Evolutionary conservation across 2,329 filamentous ascomycete genomes (phyloP), one percentile per base, ranked within the genome.

Genomic region (Alternaria arborescens): DNA sequence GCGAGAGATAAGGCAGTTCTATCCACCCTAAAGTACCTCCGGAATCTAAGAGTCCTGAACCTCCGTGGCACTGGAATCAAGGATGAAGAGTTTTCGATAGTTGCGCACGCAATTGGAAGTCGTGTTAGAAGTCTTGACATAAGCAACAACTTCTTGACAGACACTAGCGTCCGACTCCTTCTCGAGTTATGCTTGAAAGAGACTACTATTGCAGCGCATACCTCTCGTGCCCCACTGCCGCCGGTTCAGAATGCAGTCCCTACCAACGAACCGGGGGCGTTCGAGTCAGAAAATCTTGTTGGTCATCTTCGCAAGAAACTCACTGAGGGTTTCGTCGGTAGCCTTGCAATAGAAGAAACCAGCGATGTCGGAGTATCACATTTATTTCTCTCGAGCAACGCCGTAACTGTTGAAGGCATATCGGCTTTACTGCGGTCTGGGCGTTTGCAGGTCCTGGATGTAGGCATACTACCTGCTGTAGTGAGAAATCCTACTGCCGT

Each of bases 301-400:
- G 76, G 81, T 30, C 84, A 83, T 51, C 77, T 88, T 22, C 75
- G 84, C 3, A 70, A 68, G 24, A 76, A 73, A 43, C 64, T 79
- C 22, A 76, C 74, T 0, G 62, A 63, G 38, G 74, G 74, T 1
- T 83, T 86, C 42, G 81, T 85, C 16, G 83, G 82, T 10, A 82
- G 83, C 51, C 81, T 87, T 30, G 82, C 84, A 38, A 82, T 88
- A 28, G 86, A 88, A 65, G 82, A 87, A 64, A 77, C 84, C 1
- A 80, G 83, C 22, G 80, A 84, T 66, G 77, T 79, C 10, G 87
- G 87, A 3, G 82, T 88, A 38, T 88, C 87, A 0, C 87, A 89
- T 75, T 76, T 89, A 3, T 87, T 87, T 67, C 81, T 89, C 14
- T 81, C 86, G 4, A 81, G 82, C 8, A 89, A 89, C 58, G 67